These are phyloP conservation scores for Maudiozyma saulgeensis DNA, from an alignment of 805 yeast genomes.

Conservation along the genomic window DNA sequence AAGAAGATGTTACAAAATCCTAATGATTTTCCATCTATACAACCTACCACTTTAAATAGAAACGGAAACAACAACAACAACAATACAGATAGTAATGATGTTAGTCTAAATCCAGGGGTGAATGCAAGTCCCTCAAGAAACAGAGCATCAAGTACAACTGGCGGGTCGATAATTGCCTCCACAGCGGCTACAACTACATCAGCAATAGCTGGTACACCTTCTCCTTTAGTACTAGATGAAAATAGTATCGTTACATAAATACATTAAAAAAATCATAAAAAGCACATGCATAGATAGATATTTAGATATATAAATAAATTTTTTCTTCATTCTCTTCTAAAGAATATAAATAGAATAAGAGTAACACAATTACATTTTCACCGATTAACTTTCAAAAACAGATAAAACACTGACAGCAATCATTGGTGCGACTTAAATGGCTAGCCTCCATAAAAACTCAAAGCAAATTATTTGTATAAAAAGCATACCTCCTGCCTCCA, in stretches of 20 bases:
- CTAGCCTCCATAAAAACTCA: too few relatives aligned
- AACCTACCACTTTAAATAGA: background rate
- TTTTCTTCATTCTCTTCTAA: too few relatives aligned
- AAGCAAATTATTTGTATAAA: too few relatives aligned
- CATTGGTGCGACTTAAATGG: too few relatives aligned
- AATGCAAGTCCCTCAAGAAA: too few relatives aligned
- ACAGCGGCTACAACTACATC: background rate
- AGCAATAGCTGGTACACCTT: background rate
- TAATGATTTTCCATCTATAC: background rate
- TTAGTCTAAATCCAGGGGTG: background rate
- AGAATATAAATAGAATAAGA: too few relatives aligned
- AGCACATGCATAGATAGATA: background rate
- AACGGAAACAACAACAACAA: background rate
- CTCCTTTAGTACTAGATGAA: background rate
- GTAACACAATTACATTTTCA: too few relatives aligned
- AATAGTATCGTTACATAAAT: background rate
- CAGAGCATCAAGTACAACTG: background rate
- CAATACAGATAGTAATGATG: background rate
- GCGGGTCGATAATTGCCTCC: background rate
- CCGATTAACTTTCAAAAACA: too few relatives aligned
- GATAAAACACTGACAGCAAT: too few relatives aligned
- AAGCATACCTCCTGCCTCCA: too few relatives aligned
- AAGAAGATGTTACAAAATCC: conserved; percentile 13
- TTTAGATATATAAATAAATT: too few relatives aligned
- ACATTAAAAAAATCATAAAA: background rate